These are phyloP conservation scores for Stenocarpella maydis DNA, from an alignment of 2,329 filamentous ascomycete species.

Conservation along the genomic window DNA sequence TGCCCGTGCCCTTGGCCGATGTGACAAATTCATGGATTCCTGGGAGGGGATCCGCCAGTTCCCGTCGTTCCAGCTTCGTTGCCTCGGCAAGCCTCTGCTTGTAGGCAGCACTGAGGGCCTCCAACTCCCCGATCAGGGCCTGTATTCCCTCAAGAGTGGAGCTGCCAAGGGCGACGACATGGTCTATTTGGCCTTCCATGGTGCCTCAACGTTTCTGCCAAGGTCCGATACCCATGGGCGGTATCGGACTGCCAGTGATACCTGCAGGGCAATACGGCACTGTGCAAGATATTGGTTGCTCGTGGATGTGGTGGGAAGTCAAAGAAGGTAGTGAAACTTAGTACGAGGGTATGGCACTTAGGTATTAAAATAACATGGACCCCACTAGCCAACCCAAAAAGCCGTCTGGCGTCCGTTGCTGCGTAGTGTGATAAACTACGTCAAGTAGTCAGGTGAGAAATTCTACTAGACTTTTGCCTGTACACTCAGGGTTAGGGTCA, in stretches of 20 bases:
- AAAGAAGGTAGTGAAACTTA: background rate
- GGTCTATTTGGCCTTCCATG: constrained; percentile 18
- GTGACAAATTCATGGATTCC: constrained; percentile 35
- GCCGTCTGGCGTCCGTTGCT: background rate
- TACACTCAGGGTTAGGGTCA: constrained; percentile 2
- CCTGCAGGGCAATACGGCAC: background rate
- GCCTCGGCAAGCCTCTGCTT: constrained; percentile 26
- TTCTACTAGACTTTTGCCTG: background rate
- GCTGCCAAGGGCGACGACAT: constrained; percentile 20
- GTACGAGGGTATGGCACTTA: fast-evolving
- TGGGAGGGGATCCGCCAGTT: constrained; percentile 32
- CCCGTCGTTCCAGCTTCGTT: constrained; percentile 33
- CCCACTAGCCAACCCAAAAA: background rate
- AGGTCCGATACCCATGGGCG: background rate
- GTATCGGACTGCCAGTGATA: background rate
- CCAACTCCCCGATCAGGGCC: constrained; percentile 28
- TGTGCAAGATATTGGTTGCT: background rate
- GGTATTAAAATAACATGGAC: fast-evolving
- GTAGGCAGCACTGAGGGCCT: constrained; percentile 30
- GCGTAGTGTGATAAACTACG: background rate
- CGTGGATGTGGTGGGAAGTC: background rate
- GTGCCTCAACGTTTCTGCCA: background rate
- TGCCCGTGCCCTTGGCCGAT: constrained; percentile 30
- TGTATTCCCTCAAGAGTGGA: constrained; percentile 28
- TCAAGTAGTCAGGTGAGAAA: background rate